A percentile compares a stretch with the other conserved stretches of the same genome.
Evolutionary conservation across 2,329 filamentous ascomycete species (phyloP).

Genomic region (Pestalotiopsis sp.): DNA sequence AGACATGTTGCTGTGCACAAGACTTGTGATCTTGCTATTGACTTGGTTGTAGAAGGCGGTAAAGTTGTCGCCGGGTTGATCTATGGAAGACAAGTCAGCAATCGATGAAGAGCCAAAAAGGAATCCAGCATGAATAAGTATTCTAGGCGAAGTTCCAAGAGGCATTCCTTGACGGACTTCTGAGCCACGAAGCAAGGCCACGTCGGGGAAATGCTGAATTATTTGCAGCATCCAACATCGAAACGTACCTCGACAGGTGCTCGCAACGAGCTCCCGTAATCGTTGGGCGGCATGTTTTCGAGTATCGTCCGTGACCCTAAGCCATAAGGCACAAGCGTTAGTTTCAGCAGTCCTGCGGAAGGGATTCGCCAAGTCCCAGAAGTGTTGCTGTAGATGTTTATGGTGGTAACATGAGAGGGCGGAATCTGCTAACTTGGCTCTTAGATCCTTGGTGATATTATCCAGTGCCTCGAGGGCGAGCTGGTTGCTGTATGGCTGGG

Average conservation of each 20-base stretch:
- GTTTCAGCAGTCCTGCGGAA: background rate
- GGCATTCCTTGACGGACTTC: too few relatives aligned
- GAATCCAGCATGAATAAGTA: background rate
- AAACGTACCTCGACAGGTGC: conserved; percentile 56
- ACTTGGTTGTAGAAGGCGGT: conserved; percentile 57
- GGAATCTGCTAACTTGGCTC: conserved; percentile 49
- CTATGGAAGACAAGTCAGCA: conserved; percentile 40
- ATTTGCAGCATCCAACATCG: background rate
- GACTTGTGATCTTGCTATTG: conserved; percentile 58
- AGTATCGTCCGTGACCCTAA: conserved; percentile 49
- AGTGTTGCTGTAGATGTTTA: background rate
- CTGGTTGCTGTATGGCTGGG: conserved; percentile 42
- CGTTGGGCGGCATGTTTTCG: conserved; percentile 56
- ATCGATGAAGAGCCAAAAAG: background rate
- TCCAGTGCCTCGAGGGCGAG: conserved; percentile 60
- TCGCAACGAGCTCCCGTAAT: conserved; percentile 56
- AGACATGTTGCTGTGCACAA: conserved; percentile 84
- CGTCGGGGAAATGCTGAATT: background rate
- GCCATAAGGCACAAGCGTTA: conserved; percentile 20
- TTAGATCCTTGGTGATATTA: conserved; percentile 55
- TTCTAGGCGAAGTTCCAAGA: background rate
- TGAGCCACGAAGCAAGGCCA: too few relatives aligned
- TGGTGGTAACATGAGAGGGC: background rate
- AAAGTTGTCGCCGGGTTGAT: conserved; percentile 82
- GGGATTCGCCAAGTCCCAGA: background rate